These are phyloP conservation scores for Apophysomyces trapeziformis DNA, from an alignment of 371 early-diverging fungal genomes.

Conservation along the genomic window DNA sequence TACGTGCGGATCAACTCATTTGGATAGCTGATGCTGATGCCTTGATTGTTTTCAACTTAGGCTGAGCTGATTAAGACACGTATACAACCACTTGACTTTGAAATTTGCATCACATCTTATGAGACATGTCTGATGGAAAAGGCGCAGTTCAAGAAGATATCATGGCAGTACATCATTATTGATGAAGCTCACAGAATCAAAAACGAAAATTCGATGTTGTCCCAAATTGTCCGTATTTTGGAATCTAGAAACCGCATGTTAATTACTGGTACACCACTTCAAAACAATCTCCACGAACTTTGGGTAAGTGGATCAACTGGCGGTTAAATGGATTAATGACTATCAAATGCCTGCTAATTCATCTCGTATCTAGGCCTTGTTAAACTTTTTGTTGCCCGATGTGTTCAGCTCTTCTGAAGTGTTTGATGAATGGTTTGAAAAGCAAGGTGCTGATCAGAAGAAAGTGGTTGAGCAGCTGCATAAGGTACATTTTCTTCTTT, in stretches of 20 bases:
- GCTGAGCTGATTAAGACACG: constrained; percentile 59
- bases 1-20: constrained; percentile 30
- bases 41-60: constrained; percentile 23
- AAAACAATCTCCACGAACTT: constrained; percentile 99
- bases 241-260: constrained; percentile 91
- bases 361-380: constrained; percentile 64
- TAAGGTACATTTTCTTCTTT: constrained; percentile 57
- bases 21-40: too few relatives aligned
- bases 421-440: constrained; percentile 92
- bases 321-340: neutral
- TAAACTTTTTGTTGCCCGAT: constrained; percentile 98
- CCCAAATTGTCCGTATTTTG: constrained; percentile 89
- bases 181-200: constrained; percentile 99
- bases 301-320: constrained; percentile 63
- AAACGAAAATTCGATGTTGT: constrained; percentile 96
- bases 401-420: constrained; percentile 92
- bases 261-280: constrained; percentile 99
- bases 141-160: constrained; percentile 81
- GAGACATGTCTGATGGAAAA: constrained; percentile 96
- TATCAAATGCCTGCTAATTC: neutral
- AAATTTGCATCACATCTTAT: constrained; percentile 97
- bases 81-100: constrained; percentile 76
- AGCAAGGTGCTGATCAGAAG: constrained; percentile 79
- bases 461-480: constrained; percentile 91
- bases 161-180: constrained; percentile 95